A percentile compares a stretch with the other conserved stretches of the same genome.
Conservation (phyloP, 2,329 filamentous ascomycete genomes). For the Exserohilum turcica region DNA sequence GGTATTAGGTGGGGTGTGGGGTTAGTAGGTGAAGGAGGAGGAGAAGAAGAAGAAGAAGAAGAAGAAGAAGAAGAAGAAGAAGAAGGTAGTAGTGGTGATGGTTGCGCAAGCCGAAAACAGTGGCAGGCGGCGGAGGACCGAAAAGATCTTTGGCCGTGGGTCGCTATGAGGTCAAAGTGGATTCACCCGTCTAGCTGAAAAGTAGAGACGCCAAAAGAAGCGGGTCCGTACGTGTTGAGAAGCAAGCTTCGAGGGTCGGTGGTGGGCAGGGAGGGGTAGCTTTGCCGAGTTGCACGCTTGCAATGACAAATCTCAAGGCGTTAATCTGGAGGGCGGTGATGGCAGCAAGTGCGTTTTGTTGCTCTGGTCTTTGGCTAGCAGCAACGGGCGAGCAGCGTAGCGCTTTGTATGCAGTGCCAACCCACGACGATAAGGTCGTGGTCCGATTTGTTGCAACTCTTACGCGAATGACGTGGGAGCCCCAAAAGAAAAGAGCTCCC, state of each 20-base stretch:
- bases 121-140: constrained; percentile 11
- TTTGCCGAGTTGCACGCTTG: constrained; percentile 11
- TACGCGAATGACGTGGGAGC: constrained; percentile 25
- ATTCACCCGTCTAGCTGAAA: constrained; percentile 21
- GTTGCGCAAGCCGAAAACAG: constrained; percentile 12
- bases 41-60: constrained; percentile 3
- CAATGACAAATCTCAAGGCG: neutral
- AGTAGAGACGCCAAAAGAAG: constrained; percentile 21
- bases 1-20: constrained; percentile 4
- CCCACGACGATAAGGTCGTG: constrained; percentile 14
- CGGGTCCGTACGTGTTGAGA: constrained; percentile 31
- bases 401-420: neutral
- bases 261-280: constrained; percentile 16
- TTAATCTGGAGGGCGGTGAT: neutral
- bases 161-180: constrained; percentile 35
- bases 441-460: constrained; percentile 9
- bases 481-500: constrained; percentile 22
- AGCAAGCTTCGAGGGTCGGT: constrained; percentile 16
- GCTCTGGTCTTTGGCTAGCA: neutral
- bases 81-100: constrained; percentile 1
- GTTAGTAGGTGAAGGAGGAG: neutral
- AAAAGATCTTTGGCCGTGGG: constrained; percentile 20
- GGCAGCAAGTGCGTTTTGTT: neutral
- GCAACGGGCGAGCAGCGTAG: neutral
- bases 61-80: constrained; percentile 4